Conservation (phyloP, 768 basidiomycete species). For the Lenzites betulinus region DNA sequence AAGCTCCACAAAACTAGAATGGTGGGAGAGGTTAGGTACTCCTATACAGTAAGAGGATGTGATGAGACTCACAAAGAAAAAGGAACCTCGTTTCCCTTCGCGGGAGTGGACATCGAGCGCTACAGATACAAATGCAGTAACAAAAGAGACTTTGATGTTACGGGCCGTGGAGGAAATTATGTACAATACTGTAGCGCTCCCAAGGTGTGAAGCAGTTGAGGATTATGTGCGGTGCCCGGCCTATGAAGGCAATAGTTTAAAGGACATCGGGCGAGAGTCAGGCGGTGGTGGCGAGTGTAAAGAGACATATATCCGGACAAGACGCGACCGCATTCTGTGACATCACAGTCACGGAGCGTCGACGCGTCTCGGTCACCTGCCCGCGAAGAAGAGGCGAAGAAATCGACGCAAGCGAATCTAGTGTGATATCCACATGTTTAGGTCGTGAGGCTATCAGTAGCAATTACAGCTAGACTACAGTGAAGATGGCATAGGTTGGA, state of each 20-base stretch:
- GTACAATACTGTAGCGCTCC: neutral
- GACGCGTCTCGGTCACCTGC: slow-evolving; percentile 7
- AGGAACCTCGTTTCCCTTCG: slow-evolving; percentile 1
- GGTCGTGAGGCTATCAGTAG: too few relatives aligned
- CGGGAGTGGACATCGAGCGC: slow-evolving; percentile 8
- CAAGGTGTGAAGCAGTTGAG: neutral
- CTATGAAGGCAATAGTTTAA: neutral
- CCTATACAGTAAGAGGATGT: neutral
- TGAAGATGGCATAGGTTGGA: neutral
- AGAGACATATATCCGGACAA: neutral
- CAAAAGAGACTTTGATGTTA: neutral
- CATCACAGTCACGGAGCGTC: slow-evolving; percentile 1
- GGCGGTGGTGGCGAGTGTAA: neutral
- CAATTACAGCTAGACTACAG: too few relatives aligned
- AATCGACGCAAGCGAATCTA: too few relatives aligned
- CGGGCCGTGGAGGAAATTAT: neutral
- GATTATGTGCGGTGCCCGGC: neutral
- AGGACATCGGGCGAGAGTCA: neutral
- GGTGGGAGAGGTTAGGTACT: neutral
- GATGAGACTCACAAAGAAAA: slow-evolving; percentile 15
- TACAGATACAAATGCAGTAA: neutral
- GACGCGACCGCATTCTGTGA: neutral
- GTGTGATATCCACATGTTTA: too few relatives aligned
- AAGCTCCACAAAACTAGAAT: slow-evolving; percentile 21
- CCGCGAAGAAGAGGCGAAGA: neutral